Base-by-base conservation (phyloP, 202 grass and related monocot species). In the Setaria italica region DNA sequence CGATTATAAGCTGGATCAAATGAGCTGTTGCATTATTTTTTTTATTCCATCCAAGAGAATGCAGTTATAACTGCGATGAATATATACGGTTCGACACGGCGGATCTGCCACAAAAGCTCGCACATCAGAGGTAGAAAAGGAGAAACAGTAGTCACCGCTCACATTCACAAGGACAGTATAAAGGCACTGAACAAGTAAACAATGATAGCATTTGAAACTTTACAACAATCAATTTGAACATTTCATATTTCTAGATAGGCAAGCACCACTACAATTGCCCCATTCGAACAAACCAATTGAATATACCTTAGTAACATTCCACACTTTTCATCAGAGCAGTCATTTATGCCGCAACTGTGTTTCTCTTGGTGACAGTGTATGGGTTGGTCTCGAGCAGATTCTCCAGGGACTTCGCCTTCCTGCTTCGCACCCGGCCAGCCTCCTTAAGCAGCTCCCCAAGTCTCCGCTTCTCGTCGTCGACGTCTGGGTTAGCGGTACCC, bases 401-500 rank as follows among this genome's bases (percentile, higher is more conserved):
- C 62, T 92, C 90, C 45, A 99, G 90, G 51, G 97, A 97, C 47
- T 86, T 97, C 0, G 90, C 85, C 90, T 99, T 99, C 81, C 92
- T 92, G 89, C 92, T 97, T 78, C 97, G 89, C 42, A 90, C 94
- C 48, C 97, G 92, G 35, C 97, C 97, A 21, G 97, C 92, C 89
- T 94, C 97, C 91, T 97, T 99, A 63, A 99, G 78, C 34, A 99
- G 79, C 85, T 93, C 94, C 4, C 83, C 92, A 62, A 99, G 84
- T 84, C 97, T 92, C 73, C 92, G 89, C 78, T 99, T 99, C 90
- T 99, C 97, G 7, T 99, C 90, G 14, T 90, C 92, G 0, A 99
- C 94, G 48, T 97, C 97, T 62, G 97, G 97, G 85, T 99, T 99
- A 6, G 97, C 97, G 6, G 97, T 99, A 15, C 97, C 97, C 63